Evolutionary conservation across 2,329 filamentous ascomycete genomes (phyloP), one percentile per base, ranked within the genome.

Genomic region (Fusarium sp.): DNA sequence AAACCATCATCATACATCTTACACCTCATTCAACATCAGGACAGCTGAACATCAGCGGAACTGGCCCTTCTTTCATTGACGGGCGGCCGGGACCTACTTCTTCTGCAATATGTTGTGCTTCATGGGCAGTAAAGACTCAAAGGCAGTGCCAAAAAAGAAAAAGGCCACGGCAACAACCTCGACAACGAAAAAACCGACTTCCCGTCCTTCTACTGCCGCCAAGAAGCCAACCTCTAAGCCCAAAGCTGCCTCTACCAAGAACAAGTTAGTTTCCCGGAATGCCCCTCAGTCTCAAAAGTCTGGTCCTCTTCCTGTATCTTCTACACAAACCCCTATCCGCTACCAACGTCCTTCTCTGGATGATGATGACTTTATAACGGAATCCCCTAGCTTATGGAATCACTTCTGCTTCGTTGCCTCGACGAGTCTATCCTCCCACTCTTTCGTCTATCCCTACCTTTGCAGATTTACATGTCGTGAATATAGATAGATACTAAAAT

Each of bases 221-320:
- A 8, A 33, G 23, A 23, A 23, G n/a, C 10, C 27, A 33, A 17
- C 45, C 15, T 23, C 45, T 49, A 11, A 49, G n/a, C 45, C 73
- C 32, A 73, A 79, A 27, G 65, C 69, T 5, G 63, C 73, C 10
- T 71, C 75, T 18, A 70, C 77, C 38, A 74, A 69, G 38, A 75
- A 60, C 62, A 76, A 75, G 60, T 80, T 79, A 76, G 73, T 77
- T 32, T 74, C 69, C 12, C 54, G 52, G 14, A 60, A 69, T 18
- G 61, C 73, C 30, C 30, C 59, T 35, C 55, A 62, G 17, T n/a
- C 58, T n/a, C 57, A 68, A 56, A 46, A 63, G 37, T 53, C 67
- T 40, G 52, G 67, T 27, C 45, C 75, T 56, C 49, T 66, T 6
- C 33, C 68, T 53, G 42, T 61, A 45, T 42, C 45, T 30, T 55